These are phyloP conservation scores for Elasticomyces elasticus DNA, from an alignment of 495 filamentous ascomycete genomes.

Conservation along the genomic window DNA sequence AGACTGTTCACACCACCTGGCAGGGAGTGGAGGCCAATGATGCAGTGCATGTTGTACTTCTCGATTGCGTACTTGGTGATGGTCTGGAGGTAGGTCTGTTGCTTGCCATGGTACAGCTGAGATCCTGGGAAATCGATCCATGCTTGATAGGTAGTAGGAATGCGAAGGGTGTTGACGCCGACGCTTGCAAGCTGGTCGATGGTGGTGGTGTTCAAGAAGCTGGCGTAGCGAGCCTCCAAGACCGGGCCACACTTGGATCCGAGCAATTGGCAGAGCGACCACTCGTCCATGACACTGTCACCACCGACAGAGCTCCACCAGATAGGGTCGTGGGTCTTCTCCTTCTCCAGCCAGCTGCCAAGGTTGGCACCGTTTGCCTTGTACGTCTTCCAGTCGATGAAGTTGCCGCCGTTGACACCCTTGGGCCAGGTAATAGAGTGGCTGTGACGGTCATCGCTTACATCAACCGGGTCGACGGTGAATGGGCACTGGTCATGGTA, in stretches of 20 bases:
- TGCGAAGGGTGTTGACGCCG: conserved; percentile 6
- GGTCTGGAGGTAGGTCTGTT: background rate
- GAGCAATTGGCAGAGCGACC: background rate
- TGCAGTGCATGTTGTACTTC: conserved; percentile 10
- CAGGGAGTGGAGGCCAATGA: conserved; percentile 7
- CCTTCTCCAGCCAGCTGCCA: conserved; percentile 9
- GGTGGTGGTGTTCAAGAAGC: background rate
- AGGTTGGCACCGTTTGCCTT: conserved; percentile 9
- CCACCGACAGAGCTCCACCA: conserved; percentile 1
- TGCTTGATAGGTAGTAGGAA: conserved; percentile 2
- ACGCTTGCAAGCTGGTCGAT: conserved; percentile 3
- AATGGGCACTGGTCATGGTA: too few relatives aligned
- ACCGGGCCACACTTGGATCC: background rate
- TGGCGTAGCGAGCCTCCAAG: conserved; percentile 1
- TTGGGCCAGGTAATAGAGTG: too few relatives aligned
- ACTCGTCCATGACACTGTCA: too few relatives aligned
- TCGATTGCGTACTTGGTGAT: conserved; percentile 8
- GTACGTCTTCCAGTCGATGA: conserved; percentile 7
- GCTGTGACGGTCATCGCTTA: too few relatives aligned
- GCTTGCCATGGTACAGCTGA: conserved; percentile 2
- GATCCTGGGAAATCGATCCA: conserved; percentile 11
- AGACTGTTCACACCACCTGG: conserved; percentile 8
- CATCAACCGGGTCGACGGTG: too few relatives aligned
- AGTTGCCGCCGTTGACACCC: conserved; percentile 1
- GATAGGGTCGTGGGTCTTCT: conserved; percentile 1